These are phyloP conservation scores for Scalesia atractyloides DNA, from an alignment of 129 eudicot species.

Conservation along the genomic window DNA sequence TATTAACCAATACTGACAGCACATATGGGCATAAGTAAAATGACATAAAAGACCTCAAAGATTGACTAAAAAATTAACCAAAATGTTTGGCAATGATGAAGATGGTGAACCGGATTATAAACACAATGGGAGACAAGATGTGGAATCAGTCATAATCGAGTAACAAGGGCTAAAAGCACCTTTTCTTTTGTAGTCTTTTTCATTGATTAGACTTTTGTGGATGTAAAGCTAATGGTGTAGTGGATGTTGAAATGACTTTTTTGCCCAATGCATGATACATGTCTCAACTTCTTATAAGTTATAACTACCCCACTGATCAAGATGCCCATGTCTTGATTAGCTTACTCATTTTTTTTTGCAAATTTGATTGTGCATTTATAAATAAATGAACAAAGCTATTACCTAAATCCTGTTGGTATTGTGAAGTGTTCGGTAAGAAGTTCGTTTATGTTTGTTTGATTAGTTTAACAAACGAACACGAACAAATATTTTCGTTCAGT, in stretches of 20 bases:
- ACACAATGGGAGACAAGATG: conserved; percentile 36
- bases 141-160: conserved; percentile 38
- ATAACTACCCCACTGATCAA: conserved; percentile 31
- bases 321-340: conserved; percentile 32
- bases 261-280: conserved; percentile 41
- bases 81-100: conserved; percentile 24
- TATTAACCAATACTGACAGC: neutral
- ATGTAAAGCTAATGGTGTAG: conserved; percentile 44
- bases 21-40: neutral
- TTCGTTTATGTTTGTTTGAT: too few relatives aligned
- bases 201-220: conserved; percentile 36
- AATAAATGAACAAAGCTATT: neutral
- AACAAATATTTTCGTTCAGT: too few relatives aligned
- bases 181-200: conserved; percentile 5
- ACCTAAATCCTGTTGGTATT: too few relatives aligned
- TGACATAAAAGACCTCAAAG: neutral
- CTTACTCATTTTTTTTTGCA: conserved; percentile 7
- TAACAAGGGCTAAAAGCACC: conserved; percentile 29
- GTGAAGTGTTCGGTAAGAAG: too few relatives aligned
- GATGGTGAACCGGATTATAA: conserved; percentile 28
- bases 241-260: conserved; percentile 39
- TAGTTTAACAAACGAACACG: too few relatives aligned
- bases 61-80: conserved; percentile 10
- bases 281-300: conserved; percentile 30
- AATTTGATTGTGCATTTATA: conserved; percentile 2